Evolutionary conservation across 1,139 yeast genomes (phyloP).

Genomic region (Casaregolazyma suthepensis): DNA sequence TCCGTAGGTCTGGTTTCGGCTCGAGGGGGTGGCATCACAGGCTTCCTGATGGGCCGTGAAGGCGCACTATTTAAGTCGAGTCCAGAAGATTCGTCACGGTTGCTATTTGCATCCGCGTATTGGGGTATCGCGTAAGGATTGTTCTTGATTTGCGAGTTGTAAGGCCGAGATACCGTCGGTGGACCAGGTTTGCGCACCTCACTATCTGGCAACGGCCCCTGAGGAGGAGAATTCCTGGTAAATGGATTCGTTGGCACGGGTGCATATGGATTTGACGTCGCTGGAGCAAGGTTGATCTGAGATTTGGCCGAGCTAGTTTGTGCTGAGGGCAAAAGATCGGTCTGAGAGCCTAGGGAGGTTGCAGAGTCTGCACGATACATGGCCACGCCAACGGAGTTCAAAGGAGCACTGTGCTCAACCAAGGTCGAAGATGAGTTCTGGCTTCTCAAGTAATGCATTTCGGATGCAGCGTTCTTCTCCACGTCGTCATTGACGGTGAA

Average conservation of each 20-base stretch:
- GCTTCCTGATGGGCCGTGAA: neutral
- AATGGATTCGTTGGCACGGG: neutral
- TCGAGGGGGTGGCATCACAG: neutral
- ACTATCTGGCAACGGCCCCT: neutral
- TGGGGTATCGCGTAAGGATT: neutral
- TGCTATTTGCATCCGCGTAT: neutral
- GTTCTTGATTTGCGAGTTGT: neutral
- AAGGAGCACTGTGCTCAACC: slow-evolving; percentile 2
- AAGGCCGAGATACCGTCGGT: neutral
- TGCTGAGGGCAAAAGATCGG: neutral
- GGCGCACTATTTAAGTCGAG: neutral
- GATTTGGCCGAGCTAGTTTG: neutral
- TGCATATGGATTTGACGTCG: neutral
- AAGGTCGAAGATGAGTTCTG: slow-evolving; percentile 4
- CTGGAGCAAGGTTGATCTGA: too few species aligned
- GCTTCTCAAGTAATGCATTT: neutral
- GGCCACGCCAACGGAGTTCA: slow-evolving; percentile 1
- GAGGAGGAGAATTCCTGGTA: neutral
- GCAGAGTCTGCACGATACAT: slow-evolving; percentile 1
- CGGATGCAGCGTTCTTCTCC: neutral
- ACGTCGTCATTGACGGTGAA: slow-evolving; percentile 10
- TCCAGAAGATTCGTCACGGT: neutral
- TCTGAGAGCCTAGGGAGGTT: slow-evolving; percentile 5
- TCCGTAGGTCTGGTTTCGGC: neutral
- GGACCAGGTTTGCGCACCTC: neutral